phyloP scores from a whole-genome alignment of 2,329 filamentous ascomycete genomes.

The Penicillium sp. region DNA sequence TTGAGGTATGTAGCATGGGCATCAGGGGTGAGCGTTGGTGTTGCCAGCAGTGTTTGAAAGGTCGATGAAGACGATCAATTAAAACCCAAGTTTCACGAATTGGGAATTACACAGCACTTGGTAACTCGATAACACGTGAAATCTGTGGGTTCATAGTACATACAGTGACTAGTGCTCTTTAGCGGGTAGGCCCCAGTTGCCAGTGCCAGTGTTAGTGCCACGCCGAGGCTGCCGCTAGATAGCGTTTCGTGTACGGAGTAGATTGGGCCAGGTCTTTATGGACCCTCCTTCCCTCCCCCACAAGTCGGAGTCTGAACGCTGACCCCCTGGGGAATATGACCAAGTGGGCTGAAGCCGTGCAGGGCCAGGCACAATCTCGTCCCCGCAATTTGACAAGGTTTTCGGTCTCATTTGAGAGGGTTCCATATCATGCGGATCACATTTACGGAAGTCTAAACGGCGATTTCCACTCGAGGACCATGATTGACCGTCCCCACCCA shows the following conservation, averaged over 20 bases:
- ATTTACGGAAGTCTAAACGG: background rate
- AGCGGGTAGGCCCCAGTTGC: background rate
- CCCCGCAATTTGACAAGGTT: background rate
- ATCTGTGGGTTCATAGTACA: background rate
- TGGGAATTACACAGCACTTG: background rate
- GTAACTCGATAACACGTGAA: background rate
- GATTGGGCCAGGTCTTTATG: background rate
- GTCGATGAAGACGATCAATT: background rate
- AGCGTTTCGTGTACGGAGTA: background rate
- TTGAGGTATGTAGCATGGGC: background rate
- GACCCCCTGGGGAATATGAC: too few species aligned
- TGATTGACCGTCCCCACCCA: background rate
- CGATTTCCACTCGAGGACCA: background rate
- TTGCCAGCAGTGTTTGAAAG: background rate
- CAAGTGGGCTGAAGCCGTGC: too few species aligned
- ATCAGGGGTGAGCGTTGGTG: background rate
- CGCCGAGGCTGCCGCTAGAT: background rate
- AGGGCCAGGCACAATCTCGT: background rate
- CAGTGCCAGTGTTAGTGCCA: background rate
- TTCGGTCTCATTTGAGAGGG: background rate
- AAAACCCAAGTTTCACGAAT: background rate
- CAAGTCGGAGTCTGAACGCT: background rate
- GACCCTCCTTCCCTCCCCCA: background rate
- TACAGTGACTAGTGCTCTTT: background rate
- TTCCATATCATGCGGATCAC: background rate